Percentiles rank a stretch among this genome's conserved stretches.
These are phyloP conservation scores for Glaciozyma antarctica DNA, from an alignment of 768 basidiomycete genomes.

Conservation along the genomic window DNA sequence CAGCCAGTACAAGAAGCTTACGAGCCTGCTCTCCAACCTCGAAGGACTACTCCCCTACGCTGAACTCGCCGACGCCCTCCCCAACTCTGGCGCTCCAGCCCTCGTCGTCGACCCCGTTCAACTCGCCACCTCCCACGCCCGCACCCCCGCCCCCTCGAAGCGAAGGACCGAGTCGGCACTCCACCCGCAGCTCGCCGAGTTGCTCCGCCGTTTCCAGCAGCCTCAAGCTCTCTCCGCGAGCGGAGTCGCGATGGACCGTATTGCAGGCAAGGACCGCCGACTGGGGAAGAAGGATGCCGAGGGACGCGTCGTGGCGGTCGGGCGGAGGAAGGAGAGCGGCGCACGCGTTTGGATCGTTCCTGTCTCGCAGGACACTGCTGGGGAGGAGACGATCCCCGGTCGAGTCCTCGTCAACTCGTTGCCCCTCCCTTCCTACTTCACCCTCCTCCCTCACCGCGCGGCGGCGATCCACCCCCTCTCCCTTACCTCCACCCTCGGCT, in stretches of 20 bases:
- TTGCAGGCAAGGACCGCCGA: conserved; percentile 49
- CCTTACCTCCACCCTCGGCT: conserved; percentile 3
- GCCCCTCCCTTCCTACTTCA: conserved; percentile 70
- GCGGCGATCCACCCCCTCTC: conserved; percentile 72
- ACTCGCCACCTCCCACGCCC: not conserved
- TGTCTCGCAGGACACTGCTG: conserved; percentile 1
- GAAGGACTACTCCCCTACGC: conserved; percentile 30
- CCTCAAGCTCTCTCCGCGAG: conserved; percentile 10
- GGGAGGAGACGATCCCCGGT: conserved; percentile 11
- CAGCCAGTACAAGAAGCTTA: conserved; percentile 29
- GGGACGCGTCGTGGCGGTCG: conserved; percentile 77
- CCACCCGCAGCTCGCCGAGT: conserved; percentile 1
- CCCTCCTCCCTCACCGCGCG: conserved; percentile 64
- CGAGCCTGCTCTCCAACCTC: conserved; percentile 12
- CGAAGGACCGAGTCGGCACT: not conserved
- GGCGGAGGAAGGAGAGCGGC: conserved; percentile 77
- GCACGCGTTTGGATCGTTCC: conserved; percentile 87
- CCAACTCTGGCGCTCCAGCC: not conserved
- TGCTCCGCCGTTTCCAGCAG: conserved; percentile 8
- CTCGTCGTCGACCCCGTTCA: conserved; percentile 28
- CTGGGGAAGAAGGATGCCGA: conserved; percentile 56
- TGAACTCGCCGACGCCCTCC: conserved; percentile 4
- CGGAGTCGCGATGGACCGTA: conserved; percentile 23
- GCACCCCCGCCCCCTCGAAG: too few species aligned
- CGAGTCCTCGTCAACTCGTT: conserved; percentile 72